Evolutionary conservation across 352 stramenopile species (phyloP), one percentile per base, ranked within the genome.

Genomic region (Pythium oligandrum): DNA sequence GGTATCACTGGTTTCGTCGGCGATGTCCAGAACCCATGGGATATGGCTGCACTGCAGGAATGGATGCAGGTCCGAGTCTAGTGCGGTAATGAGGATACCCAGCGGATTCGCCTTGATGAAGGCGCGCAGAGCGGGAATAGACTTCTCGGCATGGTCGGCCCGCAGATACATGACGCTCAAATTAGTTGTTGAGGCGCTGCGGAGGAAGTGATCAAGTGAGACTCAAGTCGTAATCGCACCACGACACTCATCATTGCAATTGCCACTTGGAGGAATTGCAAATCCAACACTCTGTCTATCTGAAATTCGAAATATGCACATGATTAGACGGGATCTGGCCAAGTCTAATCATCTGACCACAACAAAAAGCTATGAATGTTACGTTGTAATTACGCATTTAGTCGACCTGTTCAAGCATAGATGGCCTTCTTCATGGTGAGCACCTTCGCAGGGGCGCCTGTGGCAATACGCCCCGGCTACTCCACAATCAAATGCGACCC

Each of bases 401-500:
- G 17, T 26, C 17, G 17, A 26, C 17, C 17, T 26, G 17, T 26
- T 74, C 48, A 90, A 8, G 77, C 75, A 44, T 73, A 72, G 1
- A 90, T 36, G n/a, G 77, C 66, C 4, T 51, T 62, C 63, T 90
- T 90, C 10, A 86, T 65, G 37, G 79, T 89, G 10, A 93, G 65
- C 6, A 93, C 68, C 36, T 88, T 81, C 6, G 83, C 75, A 3
- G 53, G 46, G 4, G 70, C 72, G 9, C 79, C 82, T 36, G 88
- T 48, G 3, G 60, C 50, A 48, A 92, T 47, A 3, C 40, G 39
- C 7, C 65, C 66, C 11, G 55, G 31, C 6, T 56, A 47, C 48
- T 89, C 75, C 1, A 73, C 61, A 3, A 93, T 65, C 39, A 90
- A 59, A 51, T 93, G 90, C 3, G 82, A 88, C 1, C 82, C 82